phyloP scores from a whole-genome alignment of 2,329 filamentous ascomycete genomes.

The Colletotrichum kahawae region DNA sequence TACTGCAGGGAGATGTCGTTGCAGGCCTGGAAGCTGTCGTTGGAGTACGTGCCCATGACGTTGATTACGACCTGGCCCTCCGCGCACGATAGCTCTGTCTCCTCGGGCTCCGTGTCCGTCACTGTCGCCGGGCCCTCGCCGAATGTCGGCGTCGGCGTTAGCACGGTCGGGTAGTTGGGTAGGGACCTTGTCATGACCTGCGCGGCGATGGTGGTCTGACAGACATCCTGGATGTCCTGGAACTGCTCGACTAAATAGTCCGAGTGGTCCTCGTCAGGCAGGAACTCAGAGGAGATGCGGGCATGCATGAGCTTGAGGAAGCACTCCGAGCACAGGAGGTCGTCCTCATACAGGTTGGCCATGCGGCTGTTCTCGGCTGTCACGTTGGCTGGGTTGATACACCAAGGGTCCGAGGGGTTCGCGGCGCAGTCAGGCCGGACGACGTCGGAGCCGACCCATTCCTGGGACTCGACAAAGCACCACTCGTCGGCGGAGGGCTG shows the following conservation, averaged over 20 bases:
- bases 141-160: not conserved
- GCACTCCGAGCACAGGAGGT: not conserved
- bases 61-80: not conserved
- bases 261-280: not conserved
- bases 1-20: not conserved
- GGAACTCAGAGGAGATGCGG: not conserved
- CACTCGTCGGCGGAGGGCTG: not conserved
- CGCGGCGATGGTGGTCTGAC: not conserved
- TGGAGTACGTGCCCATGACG: not conserved
- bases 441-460: not conserved
- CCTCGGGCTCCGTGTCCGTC: not conserved
- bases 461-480: not conserved
- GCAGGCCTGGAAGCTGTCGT: not conserved
- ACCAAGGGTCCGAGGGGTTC: not conserved
- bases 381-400: not conserved
- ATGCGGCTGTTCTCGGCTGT: not conserved
- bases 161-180: not conserved
- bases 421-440: not conserved
- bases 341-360: not conserved
- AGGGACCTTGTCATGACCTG: not conserved
- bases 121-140: not conserved
- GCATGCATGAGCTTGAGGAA: not conserved
- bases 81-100: not conserved
- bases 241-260: not conserved
- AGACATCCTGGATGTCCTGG: not conserved